These are phyloP conservation scores for Aspergillus fischeri DNA, from an alignment of 2,329 filamentous ascomycete species.

Conservation along the genomic window DNA sequence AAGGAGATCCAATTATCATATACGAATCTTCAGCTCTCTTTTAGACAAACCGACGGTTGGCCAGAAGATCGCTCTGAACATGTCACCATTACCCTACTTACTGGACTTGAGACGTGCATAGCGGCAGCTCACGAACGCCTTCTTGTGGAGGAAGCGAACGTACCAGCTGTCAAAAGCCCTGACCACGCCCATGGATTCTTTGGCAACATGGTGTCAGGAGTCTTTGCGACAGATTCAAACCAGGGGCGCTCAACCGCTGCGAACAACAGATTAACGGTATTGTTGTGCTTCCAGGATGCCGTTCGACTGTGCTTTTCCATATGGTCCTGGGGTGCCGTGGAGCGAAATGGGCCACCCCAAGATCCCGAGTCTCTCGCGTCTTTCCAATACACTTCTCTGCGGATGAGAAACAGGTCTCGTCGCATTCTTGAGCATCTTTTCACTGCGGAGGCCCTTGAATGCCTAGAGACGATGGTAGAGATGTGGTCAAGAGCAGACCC, in stretches of 20 bases:
- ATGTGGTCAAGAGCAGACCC: constrained; percentile 64
- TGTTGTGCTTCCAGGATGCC: constrained; percentile 95
- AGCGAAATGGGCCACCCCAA: constrained; percentile 40
- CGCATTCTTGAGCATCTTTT: constrained; percentile 90
- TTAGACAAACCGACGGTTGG: constrained; percentile 39
- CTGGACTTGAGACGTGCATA: constrained; percentile 85
- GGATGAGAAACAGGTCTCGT: constrained; percentile 84
- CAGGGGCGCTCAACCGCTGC: constrained; percentile 80
- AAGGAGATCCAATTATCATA: constrained; percentile 71
- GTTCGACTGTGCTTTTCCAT: constrained; percentile 89
- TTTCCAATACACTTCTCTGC: constrained; percentile 83
- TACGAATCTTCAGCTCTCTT: constrained; percentile 56
- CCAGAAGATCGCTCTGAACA: constrained; percentile 54
- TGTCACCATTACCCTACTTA: constrained; percentile 70
- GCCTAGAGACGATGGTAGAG: constrained; percentile 82
- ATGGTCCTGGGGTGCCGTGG: constrained; percentile 82
- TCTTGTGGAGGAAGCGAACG: constrained; percentile 67
- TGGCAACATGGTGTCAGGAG: constrained; percentile 87
- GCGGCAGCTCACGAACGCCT: constrained; percentile 82
- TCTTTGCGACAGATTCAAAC: constrained; percentile 73
- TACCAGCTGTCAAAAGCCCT: constrained; percentile 67
- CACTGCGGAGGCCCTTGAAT: constrained; percentile 85
- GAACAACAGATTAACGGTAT: constrained; percentile 86
- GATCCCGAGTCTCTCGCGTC: constrained; percentile 71
- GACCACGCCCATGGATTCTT: constrained; percentile 86